phyloP scores from a whole-genome alignment of 495 filamentous ascomycete species.

The Aspergillus baeticus region DNA sequence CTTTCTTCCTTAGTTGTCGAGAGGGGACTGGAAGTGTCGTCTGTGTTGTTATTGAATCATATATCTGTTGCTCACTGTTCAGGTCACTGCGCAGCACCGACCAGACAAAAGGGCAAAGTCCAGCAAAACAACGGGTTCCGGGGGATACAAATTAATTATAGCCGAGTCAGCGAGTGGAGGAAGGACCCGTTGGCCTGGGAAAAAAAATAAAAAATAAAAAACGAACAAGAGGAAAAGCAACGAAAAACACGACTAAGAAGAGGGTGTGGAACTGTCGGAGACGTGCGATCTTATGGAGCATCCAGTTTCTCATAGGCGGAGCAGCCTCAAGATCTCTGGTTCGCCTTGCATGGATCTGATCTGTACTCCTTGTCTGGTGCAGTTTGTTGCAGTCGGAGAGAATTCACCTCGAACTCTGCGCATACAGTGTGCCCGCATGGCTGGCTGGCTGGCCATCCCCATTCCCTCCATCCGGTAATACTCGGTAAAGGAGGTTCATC shows the following conservation, averaged over 20 bases:
- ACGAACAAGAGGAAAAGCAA: background rate
- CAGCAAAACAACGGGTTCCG: conserved; percentile 16
- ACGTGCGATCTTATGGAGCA: background rate
- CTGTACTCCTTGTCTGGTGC: background rate
- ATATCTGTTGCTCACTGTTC: background rate
- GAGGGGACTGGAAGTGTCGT: background rate
- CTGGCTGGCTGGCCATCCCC: too few relatives aligned
- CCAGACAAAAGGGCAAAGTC: conserved; percentile 7
- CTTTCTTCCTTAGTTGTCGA: background rate
- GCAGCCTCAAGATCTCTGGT: background rate
- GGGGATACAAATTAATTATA: conserved; percentile 22
- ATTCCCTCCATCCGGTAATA: too few relatives aligned
- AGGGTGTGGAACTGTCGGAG: conserved; percentile 21
- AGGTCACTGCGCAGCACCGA: conserved; percentile 8
- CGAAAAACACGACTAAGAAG: conserved; percentile 15
- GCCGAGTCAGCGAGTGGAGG: conserved; percentile 6
- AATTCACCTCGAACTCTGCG: background rate
- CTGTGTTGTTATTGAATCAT: background rate
- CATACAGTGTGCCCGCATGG: background rate
- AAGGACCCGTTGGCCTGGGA: conserved; percentile 10
- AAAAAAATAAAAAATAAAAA: conserved; percentile 9
- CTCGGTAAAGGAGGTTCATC: background rate
- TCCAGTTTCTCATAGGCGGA: background rate
- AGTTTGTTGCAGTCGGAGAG: background rate
- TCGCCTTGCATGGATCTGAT: conserved; percentile 5